phyloP scores from a whole-genome alignment of 495 filamentous ascomycete genomes.

The Penicillium angulare region DNA sequence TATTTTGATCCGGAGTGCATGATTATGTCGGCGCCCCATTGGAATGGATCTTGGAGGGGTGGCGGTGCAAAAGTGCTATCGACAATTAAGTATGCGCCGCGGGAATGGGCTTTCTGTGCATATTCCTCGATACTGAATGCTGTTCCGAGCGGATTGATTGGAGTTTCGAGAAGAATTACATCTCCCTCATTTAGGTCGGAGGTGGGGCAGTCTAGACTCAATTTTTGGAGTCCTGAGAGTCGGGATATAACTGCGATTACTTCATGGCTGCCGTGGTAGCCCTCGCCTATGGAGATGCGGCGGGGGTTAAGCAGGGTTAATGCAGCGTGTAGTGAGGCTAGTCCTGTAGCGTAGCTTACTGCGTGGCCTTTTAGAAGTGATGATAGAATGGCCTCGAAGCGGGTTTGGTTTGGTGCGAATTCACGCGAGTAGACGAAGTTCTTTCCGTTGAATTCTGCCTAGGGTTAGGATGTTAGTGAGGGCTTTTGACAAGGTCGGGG shows the following conservation, averaged over 20 bases:
- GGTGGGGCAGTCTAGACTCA: conserved; percentile 56
- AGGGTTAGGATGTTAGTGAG: not conserved
- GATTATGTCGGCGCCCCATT: conserved; percentile 70
- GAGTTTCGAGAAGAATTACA: conserved; percentile 83
- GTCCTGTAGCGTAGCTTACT: conserved; percentile 73
- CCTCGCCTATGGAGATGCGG: conserved; percentile 68
- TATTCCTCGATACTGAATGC: conserved; percentile 64
- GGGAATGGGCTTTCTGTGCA: conserved; percentile 62
- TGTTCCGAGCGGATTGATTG: conserved; percentile 77
- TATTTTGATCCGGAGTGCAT: conserved; percentile 93
- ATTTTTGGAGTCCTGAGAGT: conserved; percentile 62
- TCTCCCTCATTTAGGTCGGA: conserved; percentile 63
- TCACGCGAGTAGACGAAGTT: conserved; percentile 70
- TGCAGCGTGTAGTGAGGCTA: conserved; percentile 78
- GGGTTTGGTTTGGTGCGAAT: conserved; percentile 66
- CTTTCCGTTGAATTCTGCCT: conserved; percentile 31
- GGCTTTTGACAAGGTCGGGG: not conserved
- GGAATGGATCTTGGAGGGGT: conserved; percentile 79
- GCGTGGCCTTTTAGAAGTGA: conserved; percentile 62
- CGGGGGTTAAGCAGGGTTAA: conserved; percentile 70
- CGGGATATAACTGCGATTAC: conserved; percentile 64
- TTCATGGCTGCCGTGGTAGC: conserved; percentile 88
- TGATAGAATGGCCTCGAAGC: conserved; percentile 75
- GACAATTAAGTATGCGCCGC: conserved; percentile 71
- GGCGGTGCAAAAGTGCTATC: conserved; percentile 89